Evolutionary conservation across 441 rosid genomes (phyloP), one percentile per base, ranked within the genome.

Genomic region (Mallotus repandus): DNA sequence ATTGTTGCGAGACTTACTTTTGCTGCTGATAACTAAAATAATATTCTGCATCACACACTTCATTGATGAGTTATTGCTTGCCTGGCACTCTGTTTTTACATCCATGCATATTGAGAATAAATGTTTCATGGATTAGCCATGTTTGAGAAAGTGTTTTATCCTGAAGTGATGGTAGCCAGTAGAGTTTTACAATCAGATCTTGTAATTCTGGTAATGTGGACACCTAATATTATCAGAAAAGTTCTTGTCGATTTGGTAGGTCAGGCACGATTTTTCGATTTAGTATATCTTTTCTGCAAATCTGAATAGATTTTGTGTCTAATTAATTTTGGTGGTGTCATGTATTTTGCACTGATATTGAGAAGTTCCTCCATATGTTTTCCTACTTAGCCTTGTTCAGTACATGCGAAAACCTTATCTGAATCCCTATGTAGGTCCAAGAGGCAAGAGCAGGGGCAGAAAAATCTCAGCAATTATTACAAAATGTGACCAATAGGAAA

Each of bases 401-500:
- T 74, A 21, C 67, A 70, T 21, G 29, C n/a, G 50, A 77, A 56
- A 25, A 72, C 29, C 32, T 45, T 49, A 38, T 78, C 52, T 68
- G 2, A 65, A 69, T 72, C 21, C 38, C 66, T 70, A 59, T 78
- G 56, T 76, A 96, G 99, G 99, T 92, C 53, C 81, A 10, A 75
- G 95, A 91, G 78, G 91, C 97, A 73, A 89, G 83, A 81, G 81
- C 80, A 6, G 81, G 86, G 15, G 97, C 97, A 32, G 88, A 86
- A 86, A 96, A 87, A 79, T 93, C 96, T 67, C 97, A 94, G 81
- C 89, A 82, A 68, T 81, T 94, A 76, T 81, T 93, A 77, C 88
- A 89, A 82, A 86, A 66, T 78, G 98, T 96, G 75, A 91, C 98
- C 66, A 86, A 85, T 38, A 88, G 98, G 81, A 96, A 96, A 89